These are phyloP conservation scores for Stagonosporopsis cucurbitacearum DNA, from an alignment of 2,329 filamentous ascomycete genomes.

Conservation along the genomic window DNA sequence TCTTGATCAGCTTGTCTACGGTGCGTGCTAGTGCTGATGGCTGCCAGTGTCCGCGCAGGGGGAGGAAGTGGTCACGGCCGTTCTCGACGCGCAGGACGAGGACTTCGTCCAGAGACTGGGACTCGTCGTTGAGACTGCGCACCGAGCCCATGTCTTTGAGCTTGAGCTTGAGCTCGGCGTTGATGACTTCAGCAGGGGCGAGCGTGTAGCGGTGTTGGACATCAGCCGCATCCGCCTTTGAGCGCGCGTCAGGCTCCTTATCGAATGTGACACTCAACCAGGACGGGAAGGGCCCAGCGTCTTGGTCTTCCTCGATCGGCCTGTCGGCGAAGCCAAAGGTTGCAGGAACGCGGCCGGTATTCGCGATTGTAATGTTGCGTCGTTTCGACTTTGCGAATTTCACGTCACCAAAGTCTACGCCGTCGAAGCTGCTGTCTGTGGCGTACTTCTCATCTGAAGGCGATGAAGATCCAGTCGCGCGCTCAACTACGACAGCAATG, in stretches of 20 bases:
- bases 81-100: slow-evolving; percentile 82
- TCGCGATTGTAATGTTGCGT: slow-evolving; percentile 81
- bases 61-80: slow-evolving; percentile 91
- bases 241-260: slow-evolving; percentile 53
- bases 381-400: slow-evolving; percentile 70
- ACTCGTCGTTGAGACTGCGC: slow-evolving; percentile 73
- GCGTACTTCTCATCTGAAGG: slow-evolving; percentile 30
- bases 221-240: slow-evolving; percentile 36
- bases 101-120: slow-evolving; percentile 76
- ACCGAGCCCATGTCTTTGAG: slow-evolving; percentile 70
- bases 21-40: slow-evolving; percentile 84
- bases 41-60: slow-evolving; percentile 78
- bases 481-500: slow-evolving; percentile 82
- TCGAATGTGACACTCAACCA: slow-evolving; percentile 78
- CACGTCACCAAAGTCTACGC: slow-evolving; percentile 80
- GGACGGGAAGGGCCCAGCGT: slow-evolving; percentile 55
- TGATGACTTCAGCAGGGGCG: slow-evolving; percentile 82
- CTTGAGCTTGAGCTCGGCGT: slow-evolving; percentile 70
- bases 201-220: slow-evolving; percentile 66
- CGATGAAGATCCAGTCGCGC: slow-evolving; percentile 36
- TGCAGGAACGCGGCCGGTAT: slow-evolving; percentile 84
- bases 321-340: slow-evolving; percentile 81
- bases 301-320: slow-evolving; percentile 59
- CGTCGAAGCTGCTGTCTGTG: slow-evolving; percentile 55
- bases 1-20: slow-evolving; percentile 84